These are phyloP conservation scores for Fusarium tuaranense DNA, from an alignment of 2,329 filamentous ascomycete species.

Conservation along the genomic window DNA sequence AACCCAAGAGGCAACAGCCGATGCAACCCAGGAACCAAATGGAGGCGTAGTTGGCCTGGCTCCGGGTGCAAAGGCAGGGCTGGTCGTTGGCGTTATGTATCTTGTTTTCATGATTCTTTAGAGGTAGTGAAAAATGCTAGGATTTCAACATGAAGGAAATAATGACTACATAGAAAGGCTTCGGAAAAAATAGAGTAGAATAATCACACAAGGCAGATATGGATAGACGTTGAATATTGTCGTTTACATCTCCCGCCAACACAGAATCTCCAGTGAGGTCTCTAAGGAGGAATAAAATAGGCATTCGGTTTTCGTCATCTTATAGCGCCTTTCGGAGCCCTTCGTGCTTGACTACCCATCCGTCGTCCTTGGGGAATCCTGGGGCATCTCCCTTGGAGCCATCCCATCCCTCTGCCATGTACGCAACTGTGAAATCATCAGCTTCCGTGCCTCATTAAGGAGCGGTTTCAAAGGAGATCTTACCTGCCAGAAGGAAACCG, in stretches of 20 bases:
- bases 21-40: background rate
- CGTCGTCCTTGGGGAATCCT: constrained; percentile 51
- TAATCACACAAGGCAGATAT: background rate
- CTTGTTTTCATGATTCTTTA: background rate
- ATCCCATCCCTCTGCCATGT: constrained; percentile 49
- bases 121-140: no score
- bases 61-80: background rate
- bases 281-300: no score
- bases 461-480: background rate
- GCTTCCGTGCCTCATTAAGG: fast-evolving
- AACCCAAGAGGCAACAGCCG: background rate
- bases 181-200: background rate
- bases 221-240: background rate
- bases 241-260: background rate
- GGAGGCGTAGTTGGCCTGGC: no score
- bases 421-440: constrained; percentile 45
- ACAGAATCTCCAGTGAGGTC: fast-evolving
- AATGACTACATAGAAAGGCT: background rate
- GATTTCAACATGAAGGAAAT: background rate
- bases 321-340: constrained; percentile 50
- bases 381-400: constrained; percentile 44
- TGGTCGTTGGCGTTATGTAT: background rate
- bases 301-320: background rate
- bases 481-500: constrained; percentile 49
- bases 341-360: constrained; percentile 51